Percentiles rank a stretch among this genome's conserved stretches.
phyloP scores from a whole-genome alignment of 306 rosid species.

The Prunus mira region DNA sequence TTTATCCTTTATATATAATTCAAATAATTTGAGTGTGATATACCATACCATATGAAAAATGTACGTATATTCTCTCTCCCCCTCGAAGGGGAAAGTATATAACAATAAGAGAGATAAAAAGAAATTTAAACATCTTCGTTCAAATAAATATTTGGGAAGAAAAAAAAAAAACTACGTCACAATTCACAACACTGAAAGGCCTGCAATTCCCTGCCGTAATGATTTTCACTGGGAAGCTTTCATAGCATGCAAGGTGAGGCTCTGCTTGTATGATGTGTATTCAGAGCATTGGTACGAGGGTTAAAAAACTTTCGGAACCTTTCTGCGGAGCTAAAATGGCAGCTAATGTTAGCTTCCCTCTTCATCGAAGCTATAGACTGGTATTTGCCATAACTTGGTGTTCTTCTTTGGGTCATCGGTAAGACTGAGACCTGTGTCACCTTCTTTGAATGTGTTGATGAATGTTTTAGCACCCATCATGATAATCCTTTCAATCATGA shows the following conservation, averaged over 20 bases:
- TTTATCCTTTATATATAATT: no score
- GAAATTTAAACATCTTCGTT: no score
- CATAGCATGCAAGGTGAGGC: background rate
- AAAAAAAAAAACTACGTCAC: background rate
- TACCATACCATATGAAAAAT: no score
- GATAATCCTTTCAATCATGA: conserved; percentile 89
- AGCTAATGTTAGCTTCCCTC: conserved; percentile 49
- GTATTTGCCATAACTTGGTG: conserved; percentile 81
- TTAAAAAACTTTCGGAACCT: background rate
- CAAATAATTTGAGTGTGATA: no score
- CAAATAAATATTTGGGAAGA: background rate
- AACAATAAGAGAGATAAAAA: no score
- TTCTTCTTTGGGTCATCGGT: conserved; percentile 94
- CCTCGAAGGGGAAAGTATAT: no score
- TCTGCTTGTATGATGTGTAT: background rate
- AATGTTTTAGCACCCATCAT: conserved; percentile 74
- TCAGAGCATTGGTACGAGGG: background rate
- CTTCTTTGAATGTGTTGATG: conserved; percentile 84
- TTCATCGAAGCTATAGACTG: conserved; percentile 65
- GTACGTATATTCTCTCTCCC: no score
- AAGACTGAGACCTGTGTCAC: conserved; percentile 64
- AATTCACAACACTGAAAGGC: background rate
- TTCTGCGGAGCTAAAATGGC: conserved; percentile 8
- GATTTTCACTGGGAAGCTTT: background rate
- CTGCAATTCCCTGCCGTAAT: background rate